phyloP scores from a whole-genome alignment of 768 basidiomycete genomes.

The Suillus americanus region DNA sequence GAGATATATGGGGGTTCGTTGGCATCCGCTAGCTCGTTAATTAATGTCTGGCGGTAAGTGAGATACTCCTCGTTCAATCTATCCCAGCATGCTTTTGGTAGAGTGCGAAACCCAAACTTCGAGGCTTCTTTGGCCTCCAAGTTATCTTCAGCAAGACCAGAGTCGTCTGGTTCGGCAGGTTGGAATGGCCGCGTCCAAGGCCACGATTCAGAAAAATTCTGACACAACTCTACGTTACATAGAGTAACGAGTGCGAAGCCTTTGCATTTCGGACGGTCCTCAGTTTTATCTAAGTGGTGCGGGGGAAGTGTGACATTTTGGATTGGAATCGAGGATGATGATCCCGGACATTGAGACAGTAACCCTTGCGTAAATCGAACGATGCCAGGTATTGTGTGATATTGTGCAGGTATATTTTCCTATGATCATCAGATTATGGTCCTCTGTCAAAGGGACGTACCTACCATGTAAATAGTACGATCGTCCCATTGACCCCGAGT shows the following conservation, averaged over 20 bases:
- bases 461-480: conserved; percentile 66
- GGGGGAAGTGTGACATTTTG: conserved; percentile 59
- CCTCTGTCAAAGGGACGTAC: not conserved
- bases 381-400: conserved; percentile 52
- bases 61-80: conserved; percentile 67
- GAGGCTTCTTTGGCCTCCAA: conserved; percentile 40
- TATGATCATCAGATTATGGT: conserved; percentile 25
- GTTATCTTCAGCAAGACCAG: not conserved
- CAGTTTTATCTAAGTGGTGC: conserved; percentile 63
- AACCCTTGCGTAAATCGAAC: conserved; percentile 44
- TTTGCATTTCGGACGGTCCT: conserved; percentile 58
- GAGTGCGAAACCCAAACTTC: conserved; percentile 58
- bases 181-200: conserved; percentile 49
- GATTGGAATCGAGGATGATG: conserved; percentile 28
- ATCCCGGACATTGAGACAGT: conserved; percentile 17
- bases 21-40: conserved; percentile 42
- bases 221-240: conserved; percentile 36
- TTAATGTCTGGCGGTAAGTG: conserved; percentile 53
- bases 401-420: conserved; percentile 68
- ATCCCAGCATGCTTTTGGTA: conserved; percentile 64
- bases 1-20: not conserved
- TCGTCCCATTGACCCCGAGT: conserved; percentile 57
- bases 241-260: conserved; percentile 76
- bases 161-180: not conserved
- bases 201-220: conserved; percentile 50